Evolutionary conservation across 2,329 filamentous ascomycete genomes (phyloP).

Genomic region (Pseudogymnoascus sp.): DNA sequence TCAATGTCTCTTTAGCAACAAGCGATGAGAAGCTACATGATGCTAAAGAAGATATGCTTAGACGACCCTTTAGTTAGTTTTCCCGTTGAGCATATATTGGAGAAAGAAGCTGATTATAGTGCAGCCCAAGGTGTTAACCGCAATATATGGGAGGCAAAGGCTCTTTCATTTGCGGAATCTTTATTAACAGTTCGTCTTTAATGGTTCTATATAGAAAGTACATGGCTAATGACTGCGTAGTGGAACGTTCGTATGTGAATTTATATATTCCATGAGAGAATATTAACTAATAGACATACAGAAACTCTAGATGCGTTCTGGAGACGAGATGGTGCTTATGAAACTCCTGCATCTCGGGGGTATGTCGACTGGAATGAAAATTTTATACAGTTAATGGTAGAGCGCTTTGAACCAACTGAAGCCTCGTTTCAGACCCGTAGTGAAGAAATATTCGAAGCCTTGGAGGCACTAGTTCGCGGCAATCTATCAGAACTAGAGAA

Average conservation of each 20-base stretch:
- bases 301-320: slow-evolving; percentile 13
- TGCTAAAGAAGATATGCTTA: slow-evolving; percentile 7
- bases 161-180: background rate
- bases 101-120: slow-evolving; percentile 8
- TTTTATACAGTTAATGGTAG: slow-evolving; percentile 13
- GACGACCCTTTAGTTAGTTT: slow-evolving; percentile 8
- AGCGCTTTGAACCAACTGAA: slow-evolving; percentile 10
- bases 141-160: slow-evolving; percentile 8
- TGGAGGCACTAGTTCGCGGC: background rate
- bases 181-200: slow-evolving; percentile 10
- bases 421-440: slow-evolving; percentile 3
- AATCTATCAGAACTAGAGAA: background rate
- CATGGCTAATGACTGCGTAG: background rate
- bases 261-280: background rate
- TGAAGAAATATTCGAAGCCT: slow-evolving; percentile 4
- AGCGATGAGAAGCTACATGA: background rate
- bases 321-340: slow-evolving; percentile 12
- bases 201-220: background rate
- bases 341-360: background rate
- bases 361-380: slow-evolving; percentile 12
- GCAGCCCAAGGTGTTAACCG: slow-evolving; percentile 10
- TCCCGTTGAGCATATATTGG: background rate
- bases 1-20: slow-evolving; percentile 6
- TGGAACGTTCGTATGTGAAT: background rate
- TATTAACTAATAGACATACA: slow-evolving; percentile 6